These are phyloP conservation scores for Conticribra weissflogii DNA, from an alignment of 108 stramenopile species.

Conservation along the genomic window DNA sequence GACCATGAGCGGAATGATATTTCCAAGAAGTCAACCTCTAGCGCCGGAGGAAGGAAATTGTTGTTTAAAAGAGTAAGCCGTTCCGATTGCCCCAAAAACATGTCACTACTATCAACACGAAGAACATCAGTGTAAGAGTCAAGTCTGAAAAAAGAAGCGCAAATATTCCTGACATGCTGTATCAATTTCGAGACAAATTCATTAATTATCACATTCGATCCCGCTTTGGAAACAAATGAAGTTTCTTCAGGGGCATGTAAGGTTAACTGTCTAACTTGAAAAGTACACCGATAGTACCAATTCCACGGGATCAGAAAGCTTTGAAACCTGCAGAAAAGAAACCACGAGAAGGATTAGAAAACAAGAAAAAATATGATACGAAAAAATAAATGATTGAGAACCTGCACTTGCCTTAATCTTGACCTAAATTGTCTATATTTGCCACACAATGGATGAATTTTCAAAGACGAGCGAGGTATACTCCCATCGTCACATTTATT, in stretches of 20 bases:
- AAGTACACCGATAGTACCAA: slow-evolving; percentile 25
- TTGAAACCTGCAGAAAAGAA: not conserved
- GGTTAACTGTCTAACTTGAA: slow-evolving; percentile 12
- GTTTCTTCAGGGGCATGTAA: slow-evolving; percentile 13
- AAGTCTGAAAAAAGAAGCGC: not conserved
- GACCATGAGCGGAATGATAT: slow-evolving; percentile 37
- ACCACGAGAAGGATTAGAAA: not conserved
- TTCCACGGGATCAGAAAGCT: slow-evolving; percentile 33
- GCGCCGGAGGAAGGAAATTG: slow-evolving; percentile 15
- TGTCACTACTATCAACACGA: not conserved
- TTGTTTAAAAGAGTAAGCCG: not conserved
- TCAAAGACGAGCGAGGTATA: too few relatives aligned
- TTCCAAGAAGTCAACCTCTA: slow-evolving; percentile 19
- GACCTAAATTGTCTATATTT: slow-evolving; percentile 31
- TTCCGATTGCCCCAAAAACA: too few relatives aligned
- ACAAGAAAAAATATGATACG: not conserved
- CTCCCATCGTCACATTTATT: too few relatives aligned
- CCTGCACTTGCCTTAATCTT: not conserved
- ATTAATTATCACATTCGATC: too few relatives aligned
- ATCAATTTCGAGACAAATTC: too few relatives aligned
- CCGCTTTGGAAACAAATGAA: not conserved
- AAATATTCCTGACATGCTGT: too few relatives aligned
- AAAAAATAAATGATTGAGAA: too few relatives aligned
- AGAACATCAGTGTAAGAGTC: not conserved
- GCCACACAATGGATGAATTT: slow-evolving; percentile 36